Base-by-base conservation (phyloP, 129 eudicot species). In the Tanacetum coccineum region DNA sequence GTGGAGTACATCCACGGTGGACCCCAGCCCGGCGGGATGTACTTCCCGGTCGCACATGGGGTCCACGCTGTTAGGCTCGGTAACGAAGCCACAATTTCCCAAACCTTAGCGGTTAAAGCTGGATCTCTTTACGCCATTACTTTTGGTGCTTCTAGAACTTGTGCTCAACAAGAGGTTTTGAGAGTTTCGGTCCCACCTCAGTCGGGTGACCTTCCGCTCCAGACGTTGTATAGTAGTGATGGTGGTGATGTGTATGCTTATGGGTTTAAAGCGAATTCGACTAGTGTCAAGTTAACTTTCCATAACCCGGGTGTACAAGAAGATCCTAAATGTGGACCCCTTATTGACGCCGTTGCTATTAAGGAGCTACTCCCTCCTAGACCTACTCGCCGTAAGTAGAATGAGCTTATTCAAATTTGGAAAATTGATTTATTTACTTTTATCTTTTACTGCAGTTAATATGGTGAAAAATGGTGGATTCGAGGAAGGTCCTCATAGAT, bases 21-120 rank as follows among this genome's bases (percentile, higher is more conserved):
- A 1, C 96, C 95, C 0, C 96, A 89, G 67, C 95, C 95, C 18
- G 90, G 90, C 6, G 95, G 96, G 42, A 89, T 89, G 96, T 86
- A 67, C 80, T 84, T 86, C 71, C 50, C 78, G 13, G 91, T 84
- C 0, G 82, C 91, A 8, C 95, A 87, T 18, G 97, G 97, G 12
- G 78, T 81, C 55, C 97, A 90, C 44, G 97, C 97, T 7, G 82
- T 90, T 12, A 82, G 97, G 67, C 88, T 90, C 4, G 97, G 97
- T 4, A 90, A 90, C 57, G 95, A 90, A 59, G 97, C 97, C 39
- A 72, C 88, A 0, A 62, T 87, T 13, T 86, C 97, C 0, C 97
- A 90, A 32, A 74, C 85, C 6, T 59, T 90, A 15, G 75, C 83
- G 0, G 95, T 90, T 11, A 82, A 82, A 64, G 49, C 69, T 0